These are phyloP conservation scores for Calonectria pauciramosa DNA, from an alignment of 2,329 filamentous ascomycete species.

Conservation along the genomic window DNA sequence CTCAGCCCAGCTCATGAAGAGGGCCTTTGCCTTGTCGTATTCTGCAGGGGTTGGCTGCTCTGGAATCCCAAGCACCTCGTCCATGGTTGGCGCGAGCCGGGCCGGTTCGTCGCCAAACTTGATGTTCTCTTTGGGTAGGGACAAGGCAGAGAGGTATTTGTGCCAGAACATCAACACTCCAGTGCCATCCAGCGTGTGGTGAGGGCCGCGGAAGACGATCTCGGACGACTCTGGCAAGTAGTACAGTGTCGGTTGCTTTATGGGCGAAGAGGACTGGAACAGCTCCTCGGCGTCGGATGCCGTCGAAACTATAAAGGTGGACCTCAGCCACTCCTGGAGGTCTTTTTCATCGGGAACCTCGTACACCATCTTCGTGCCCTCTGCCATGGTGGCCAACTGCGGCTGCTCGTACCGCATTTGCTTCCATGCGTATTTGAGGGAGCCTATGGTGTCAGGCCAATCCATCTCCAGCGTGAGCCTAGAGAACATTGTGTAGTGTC, in stretches of 20 bases:
- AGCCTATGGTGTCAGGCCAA: neutral
- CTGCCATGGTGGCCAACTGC: neutral
- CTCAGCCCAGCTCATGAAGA: neutral
- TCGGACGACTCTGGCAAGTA: constrained; percentile 24
- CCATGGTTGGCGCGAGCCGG: constrained; percentile 19
- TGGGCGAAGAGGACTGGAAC: neutral
- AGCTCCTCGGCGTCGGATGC: constrained; percentile 22
- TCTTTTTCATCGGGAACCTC: constrained; percentile 34
- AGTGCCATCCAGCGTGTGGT: constrained; percentile 40
- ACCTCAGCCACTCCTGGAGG: constrained; percentile 30
- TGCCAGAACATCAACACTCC: constrained; percentile 41
- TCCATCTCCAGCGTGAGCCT: neutral
- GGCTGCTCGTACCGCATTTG: neutral
- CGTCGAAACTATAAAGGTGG: constrained; percentile 19
- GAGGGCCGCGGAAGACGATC: constrained; percentile 36
- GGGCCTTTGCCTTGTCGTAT: neutral
- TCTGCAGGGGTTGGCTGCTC: neutral
- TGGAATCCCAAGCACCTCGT: constrained; percentile 13
- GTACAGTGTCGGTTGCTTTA: constrained; percentile 25
- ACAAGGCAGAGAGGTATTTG: constrained; percentile 34
- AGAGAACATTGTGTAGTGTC: neutral
- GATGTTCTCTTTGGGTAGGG: constrained; percentile 2
- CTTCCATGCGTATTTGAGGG: neutral
- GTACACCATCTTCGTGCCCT: neutral
- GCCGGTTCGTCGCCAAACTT: constrained; percentile 20